Evolutionary conservation across 805 yeast species (phyloP).

Genomic region (Schwanniomyces yamadae): DNA sequence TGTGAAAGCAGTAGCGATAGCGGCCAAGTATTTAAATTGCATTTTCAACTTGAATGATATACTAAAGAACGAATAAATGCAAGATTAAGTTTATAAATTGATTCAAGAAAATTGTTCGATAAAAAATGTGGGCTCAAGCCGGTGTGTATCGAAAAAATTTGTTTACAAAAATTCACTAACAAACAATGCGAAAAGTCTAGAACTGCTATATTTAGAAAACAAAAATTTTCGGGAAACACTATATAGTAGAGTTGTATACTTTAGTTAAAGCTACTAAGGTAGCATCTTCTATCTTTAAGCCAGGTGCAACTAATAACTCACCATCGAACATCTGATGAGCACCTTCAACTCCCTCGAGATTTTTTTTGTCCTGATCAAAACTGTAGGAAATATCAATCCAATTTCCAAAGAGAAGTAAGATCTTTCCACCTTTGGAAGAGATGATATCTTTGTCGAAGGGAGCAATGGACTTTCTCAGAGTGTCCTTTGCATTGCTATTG

Average conservation of each 20-base stretch:
- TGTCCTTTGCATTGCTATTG: conserved; percentile 13
- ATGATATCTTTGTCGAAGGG: conserved; percentile 8
- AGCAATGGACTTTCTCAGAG: conserved; percentile 3
- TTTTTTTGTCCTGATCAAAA: conserved; percentile 51
- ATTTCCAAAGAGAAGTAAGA: conserved; percentile 62
- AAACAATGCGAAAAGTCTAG: conserved; percentile 3
- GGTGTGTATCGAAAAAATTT: not conserved
- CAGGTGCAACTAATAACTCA: conserved; percentile 48
- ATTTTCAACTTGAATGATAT: conserved; percentile 17
- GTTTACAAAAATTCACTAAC: conserved; percentile 2
- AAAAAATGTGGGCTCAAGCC: conserved; percentile 1
- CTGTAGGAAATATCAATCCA: conserved; percentile 54
- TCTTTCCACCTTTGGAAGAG: conserved; percentile 20
- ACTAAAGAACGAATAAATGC: not conserved
- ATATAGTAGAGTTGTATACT: conserved; percentile 6
- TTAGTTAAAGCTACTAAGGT: conserved; percentile 55
- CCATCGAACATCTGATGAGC: conserved; percentile 73
- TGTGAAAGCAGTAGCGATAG: conserved; percentile 48
- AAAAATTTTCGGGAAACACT: not conserved
- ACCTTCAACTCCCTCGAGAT: conserved; percentile 51
- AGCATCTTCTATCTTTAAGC: conserved; percentile 70
- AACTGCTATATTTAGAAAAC: conserved; percentile 3
- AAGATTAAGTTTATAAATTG: not conserved
- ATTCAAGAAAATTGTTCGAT: conserved; percentile 1
- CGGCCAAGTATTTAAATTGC: conserved; percentile 42